These are phyloP conservation scores for Chlorophyllum brunneum DNA, from an alignment of 768 basidiomycete species.

Conservation along the genomic window DNA sequence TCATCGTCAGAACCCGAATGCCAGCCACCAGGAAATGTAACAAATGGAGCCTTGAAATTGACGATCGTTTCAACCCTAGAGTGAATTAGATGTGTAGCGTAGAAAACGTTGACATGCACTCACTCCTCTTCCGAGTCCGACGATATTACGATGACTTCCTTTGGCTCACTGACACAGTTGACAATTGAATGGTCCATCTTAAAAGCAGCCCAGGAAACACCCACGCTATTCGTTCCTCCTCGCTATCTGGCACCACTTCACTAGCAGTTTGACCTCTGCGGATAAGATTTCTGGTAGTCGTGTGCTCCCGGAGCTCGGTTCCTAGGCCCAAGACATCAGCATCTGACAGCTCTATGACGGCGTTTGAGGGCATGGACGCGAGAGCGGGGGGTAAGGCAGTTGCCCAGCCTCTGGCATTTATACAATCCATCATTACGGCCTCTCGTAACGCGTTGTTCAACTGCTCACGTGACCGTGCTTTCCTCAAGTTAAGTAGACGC, in stretches of 20 bases:
- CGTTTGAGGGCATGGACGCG: not conserved
- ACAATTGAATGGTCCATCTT: no score
- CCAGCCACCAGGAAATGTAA: not conserved
- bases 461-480: slow-evolving; percentile 3
- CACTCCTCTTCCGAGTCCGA: slow-evolving; percentile 39
- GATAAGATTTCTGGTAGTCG: not conserved
- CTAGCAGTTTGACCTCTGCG: not conserved
- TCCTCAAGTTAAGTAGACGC: not conserved
- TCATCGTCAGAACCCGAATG: not conserved
- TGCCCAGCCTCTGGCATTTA: no score
- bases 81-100: not conserved
- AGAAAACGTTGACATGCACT: not conserved
- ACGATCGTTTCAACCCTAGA: not conserved
- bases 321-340: not conserved
- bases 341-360: not conserved
- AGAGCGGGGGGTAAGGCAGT: not conserved
- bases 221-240: no score
- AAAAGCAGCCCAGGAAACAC: no score
- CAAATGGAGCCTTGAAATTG: not conserved
- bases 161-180: slow-evolving; percentile 3
- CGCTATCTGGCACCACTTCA: slow-evolving; percentile 45
- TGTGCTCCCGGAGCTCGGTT: not conserved
- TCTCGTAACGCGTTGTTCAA: slow-evolving; percentile 9
- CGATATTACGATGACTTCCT: slow-evolving; percentile 52
- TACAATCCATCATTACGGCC: slow-evolving; percentile 7